These are phyloP conservation scores for Solanum etuberosum DNA, from an alignment of 257 asterid species.

Conservation along the genomic window DNA sequence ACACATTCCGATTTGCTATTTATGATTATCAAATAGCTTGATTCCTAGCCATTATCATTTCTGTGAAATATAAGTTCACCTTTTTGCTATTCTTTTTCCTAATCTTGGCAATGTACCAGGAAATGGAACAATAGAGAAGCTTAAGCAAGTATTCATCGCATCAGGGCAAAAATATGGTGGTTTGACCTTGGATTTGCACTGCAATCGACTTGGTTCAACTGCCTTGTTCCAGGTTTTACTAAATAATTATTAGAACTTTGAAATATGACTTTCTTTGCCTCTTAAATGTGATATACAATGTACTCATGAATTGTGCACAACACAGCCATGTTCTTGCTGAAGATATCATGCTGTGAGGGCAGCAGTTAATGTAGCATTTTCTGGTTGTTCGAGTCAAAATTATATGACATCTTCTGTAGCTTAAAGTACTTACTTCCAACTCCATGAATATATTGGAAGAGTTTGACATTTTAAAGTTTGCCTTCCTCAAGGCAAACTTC, in stretches of 20 bases:
- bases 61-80: neutral
- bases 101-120: conserved; percentile 32
- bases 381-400: neutral
- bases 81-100: conserved; percentile 6
- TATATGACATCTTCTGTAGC: neutral
- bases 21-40: neutral
- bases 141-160: conserved; percentile 61
- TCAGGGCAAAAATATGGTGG: conserved; percentile 77
- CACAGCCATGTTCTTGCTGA: neutral
- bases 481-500: neutral
- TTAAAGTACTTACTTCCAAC: neutral
- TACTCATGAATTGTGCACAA: neutral
- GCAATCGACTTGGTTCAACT: conserved; percentile 74
- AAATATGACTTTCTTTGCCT: neutral
- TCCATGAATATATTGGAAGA: neutral
- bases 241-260: neutral
- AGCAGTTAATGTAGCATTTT: neutral
- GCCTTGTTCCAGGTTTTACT: conserved; percentile 63
- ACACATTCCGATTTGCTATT: neutral
- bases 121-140: conserved; percentile 67
- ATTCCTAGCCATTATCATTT: neutral
- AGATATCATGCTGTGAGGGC: neutral
- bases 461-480: neutral
- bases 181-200: conserved; percentile 67
- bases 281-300: neutral